These are phyloP conservation scores for Lycium barbarum DNA, from an alignment of 257 asterid species.

Conservation along the genomic window DNA sequence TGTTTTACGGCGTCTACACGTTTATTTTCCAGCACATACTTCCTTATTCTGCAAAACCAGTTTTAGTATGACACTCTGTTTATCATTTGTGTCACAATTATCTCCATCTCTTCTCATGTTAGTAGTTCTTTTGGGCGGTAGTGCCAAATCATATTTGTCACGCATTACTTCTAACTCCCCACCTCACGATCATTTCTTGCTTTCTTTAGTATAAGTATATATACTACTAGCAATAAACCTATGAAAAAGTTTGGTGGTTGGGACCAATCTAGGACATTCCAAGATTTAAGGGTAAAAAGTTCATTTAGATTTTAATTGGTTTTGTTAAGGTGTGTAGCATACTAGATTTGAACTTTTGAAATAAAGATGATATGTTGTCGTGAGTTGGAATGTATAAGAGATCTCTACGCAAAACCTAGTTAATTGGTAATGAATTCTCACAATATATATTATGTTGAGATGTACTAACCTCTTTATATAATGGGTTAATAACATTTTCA, in stretches of 20 bases:
- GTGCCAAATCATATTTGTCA: conserved; percentile 37
- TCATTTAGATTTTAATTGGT: background rate
- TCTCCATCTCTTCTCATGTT: background rate
- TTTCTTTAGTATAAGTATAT: conserved; percentile 4
- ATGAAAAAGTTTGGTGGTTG: background rate
- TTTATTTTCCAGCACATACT: conserved; percentile 33
- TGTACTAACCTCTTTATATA: too few relatives aligned
- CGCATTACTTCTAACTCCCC: conserved; percentile 22
- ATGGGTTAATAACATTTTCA: too few relatives aligned
- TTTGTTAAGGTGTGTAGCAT: background rate
- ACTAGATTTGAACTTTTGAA: too few relatives aligned
- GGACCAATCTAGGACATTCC: conserved; percentile 27
- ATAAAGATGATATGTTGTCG: too few relatives aligned
- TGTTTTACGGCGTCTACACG: conserved; percentile 40
- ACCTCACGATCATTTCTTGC: background rate
- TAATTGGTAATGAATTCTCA: too few relatives aligned
- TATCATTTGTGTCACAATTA: conserved; percentile 23
- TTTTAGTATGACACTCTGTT: conserved; percentile 12
- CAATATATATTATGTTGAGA: too few relatives aligned
- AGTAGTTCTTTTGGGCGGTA: conserved; percentile 32
- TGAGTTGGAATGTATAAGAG: too few relatives aligned
- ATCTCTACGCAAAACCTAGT: too few relatives aligned
- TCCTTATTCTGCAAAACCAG: background rate
- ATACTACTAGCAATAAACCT: background rate
- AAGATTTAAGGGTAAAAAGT: background rate